A percentile compares a stretch with the other conserved stretches of the same genome.
phyloP scores from a whole-genome alignment of 179 eudicot genomes.

The Silene noctiflora region DNA sequence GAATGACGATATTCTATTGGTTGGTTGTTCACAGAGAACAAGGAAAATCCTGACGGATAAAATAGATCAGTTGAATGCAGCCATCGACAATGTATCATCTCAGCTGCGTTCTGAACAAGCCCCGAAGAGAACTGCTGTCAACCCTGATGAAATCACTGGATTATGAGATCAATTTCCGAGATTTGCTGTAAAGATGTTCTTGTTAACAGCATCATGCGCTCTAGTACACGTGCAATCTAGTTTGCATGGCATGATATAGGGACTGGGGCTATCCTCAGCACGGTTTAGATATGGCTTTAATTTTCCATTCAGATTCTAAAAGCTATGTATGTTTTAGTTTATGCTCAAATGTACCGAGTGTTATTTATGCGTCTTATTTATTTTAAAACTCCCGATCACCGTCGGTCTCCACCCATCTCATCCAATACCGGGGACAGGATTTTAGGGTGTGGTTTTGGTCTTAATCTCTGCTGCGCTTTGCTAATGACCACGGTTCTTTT shows the following conservation, averaged over 20 bases:
- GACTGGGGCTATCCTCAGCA: background rate
- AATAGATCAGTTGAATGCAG: slow-evolving; percentile 79
- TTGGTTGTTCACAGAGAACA: slow-evolving; percentile 50
- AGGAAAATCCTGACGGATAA: slow-evolving; percentile 66
- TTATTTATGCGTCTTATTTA: background rate
- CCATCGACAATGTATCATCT: slow-evolving; percentile 69
- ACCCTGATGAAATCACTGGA: slow-evolving; percentile 41
- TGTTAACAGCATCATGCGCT: background rate
- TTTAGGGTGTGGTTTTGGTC: background rate
- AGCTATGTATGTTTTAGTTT: background rate
- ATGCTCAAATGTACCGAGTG: background rate
- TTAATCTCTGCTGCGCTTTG: background rate
- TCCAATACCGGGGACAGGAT: background rate
- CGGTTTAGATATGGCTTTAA: background rate
- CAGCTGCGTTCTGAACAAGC: slow-evolving; percentile 55
- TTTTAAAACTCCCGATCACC: no score
- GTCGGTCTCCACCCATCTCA: background rate
- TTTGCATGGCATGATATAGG: slow-evolving; percentile 10
- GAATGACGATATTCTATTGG: background rate
- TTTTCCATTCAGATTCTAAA: background rate
- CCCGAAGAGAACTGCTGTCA: slow-evolving; percentile 45
- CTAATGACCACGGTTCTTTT: background rate
- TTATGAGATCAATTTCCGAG: background rate
- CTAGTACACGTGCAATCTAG: slow-evolving; percentile 11
- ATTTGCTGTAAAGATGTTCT: background rate